Evolutionary conservation across 2,329 filamentous ascomycete genomes (phyloP).

Genomic region (Aspergillus sp.): DNA sequence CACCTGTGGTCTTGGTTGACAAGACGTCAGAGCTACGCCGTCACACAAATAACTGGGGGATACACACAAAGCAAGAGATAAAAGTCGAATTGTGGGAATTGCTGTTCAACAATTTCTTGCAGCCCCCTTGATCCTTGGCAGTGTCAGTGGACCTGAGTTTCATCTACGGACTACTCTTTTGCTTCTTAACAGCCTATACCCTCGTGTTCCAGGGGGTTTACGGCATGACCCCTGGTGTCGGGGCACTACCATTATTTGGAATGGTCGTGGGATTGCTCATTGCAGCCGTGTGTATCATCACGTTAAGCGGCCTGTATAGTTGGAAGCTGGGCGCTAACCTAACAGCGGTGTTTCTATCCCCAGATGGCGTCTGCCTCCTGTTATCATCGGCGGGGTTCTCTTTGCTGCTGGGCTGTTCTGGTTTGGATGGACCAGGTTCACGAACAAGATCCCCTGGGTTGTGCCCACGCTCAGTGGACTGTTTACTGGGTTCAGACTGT

Average conservation of each 20-base stretch:
- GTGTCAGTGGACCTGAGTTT: constrained; percentile 27
- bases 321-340: constrained; percentile 59
- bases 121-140: constrained; percentile 30
- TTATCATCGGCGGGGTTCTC: constrained; percentile 46
- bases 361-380: constrained; percentile 52
- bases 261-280: constrained; percentile 46
- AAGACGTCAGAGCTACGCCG: constrained; percentile 47
- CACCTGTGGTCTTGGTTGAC: constrained; percentile 46
- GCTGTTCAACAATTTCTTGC: constrained; percentile 40
- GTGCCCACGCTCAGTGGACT: constrained; percentile 42
- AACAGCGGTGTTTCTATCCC: constrained; percentile 56
- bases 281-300: constrained; percentile 57
- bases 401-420: constrained; percentile 63
- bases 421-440: constrained; percentile 66
- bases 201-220: constrained; percentile 23
- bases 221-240: constrained; percentile 20
- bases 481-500: constrained; percentile 51
- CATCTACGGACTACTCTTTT: constrained; percentile 24
- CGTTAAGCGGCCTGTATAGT: constrained; percentile 61
- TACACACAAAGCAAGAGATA: constrained; percentile 47
- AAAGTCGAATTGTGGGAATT: constrained; percentile 42
- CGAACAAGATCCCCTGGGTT: constrained; percentile 33
- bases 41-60: constrained; percentile 50
- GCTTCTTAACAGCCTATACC: constrained; percentile 21
- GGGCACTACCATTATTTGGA: constrained; percentile 25